Conservation (phyloP, 768 basidiomycete species). For the Suillus ampliporus region DNA sequence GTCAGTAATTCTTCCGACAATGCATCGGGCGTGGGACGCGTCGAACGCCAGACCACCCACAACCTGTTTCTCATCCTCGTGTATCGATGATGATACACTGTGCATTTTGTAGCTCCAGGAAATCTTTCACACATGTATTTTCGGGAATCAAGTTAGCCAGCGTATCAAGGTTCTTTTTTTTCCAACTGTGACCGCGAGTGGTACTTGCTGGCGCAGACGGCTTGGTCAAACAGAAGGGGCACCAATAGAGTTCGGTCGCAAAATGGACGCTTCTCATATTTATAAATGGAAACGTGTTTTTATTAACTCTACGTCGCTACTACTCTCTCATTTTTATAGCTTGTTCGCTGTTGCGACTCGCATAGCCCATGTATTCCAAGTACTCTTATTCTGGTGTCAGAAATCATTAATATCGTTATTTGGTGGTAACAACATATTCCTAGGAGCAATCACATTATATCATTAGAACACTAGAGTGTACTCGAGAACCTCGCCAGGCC, state of each 20-base stretch:
- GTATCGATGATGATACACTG: constrained; percentile 16
- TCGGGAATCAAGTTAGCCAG: constrained; percentile 12
- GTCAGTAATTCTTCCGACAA: constrained; percentile 28
- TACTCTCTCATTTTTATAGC: constrained; percentile 8
- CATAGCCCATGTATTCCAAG: not conserved
- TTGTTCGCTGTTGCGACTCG: not conserved
- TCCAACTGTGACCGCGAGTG: constrained; percentile 9
- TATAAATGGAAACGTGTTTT: constrained; percentile 13
- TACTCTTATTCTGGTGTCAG: not conserved
- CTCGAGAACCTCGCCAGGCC: constrained; percentile 68
- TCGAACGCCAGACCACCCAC: constrained; percentile 1
- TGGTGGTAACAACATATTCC: not conserved
- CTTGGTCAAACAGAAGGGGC: constrained; percentile 18
- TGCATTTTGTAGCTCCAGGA: constrained; percentile 8
- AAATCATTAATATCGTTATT: not conserved
- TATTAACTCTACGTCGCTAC: not conserved
- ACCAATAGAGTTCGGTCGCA: constrained; percentile 20
- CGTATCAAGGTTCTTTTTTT: constrained; percentile 13
- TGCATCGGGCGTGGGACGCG: constrained; percentile 13
- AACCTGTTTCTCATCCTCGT: constrained; percentile 14
- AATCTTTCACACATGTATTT: constrained; percentile 5
- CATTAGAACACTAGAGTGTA: constrained; percentile 27
- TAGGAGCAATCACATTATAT: not conserved
- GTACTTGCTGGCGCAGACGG: constrained; percentile 13
- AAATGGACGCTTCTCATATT: constrained; percentile 15